phyloP scores from a whole-genome alignment of 73 alveolate species.

The Blepharisma stoltei region DNA sequence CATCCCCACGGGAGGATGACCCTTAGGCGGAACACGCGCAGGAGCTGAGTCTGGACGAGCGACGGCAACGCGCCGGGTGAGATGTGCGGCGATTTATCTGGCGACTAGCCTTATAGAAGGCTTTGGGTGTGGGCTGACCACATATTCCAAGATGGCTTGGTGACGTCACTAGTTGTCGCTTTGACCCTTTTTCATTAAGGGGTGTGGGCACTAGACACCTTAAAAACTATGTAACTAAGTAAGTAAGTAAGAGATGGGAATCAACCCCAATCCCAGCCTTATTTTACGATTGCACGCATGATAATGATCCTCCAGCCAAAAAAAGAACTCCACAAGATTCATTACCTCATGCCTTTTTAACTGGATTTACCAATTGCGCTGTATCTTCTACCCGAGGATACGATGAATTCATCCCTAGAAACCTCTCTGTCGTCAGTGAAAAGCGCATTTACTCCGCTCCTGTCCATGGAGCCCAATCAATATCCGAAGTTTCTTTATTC shows the following conservation, averaged over 20 bases:
- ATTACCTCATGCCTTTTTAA: neutral
- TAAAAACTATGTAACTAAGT: no score
- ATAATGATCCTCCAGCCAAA: constrained; percentile 13
- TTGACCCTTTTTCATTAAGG: no score
- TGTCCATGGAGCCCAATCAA: neutral
- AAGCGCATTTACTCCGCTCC: neutral
- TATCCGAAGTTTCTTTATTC: neutral
- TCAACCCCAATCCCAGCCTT: neutral
- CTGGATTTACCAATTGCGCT: constrained; percentile 23
- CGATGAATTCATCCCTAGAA: constrained; percentile 30
- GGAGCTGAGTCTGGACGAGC: no score
- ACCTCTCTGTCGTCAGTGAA: constrained; percentile 23
- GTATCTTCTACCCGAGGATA: constrained; percentile 17
- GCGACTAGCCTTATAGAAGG: no score
- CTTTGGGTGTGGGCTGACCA: no score
- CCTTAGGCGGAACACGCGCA: no score
- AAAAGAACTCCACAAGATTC: constrained; percentile 42
- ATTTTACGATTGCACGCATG: constrained; percentile 26
- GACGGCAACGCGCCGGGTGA: no score
- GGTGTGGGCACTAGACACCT: no score
- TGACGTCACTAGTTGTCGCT: no score
- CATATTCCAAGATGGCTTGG: no score
- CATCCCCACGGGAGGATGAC: no score
- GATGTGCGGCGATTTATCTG: no score
- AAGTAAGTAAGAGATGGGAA: neutral